phyloP scores from a whole-genome alignment of 2,329 filamentous ascomycete genomes.

The Fusarium cyanostomum region DNA sequence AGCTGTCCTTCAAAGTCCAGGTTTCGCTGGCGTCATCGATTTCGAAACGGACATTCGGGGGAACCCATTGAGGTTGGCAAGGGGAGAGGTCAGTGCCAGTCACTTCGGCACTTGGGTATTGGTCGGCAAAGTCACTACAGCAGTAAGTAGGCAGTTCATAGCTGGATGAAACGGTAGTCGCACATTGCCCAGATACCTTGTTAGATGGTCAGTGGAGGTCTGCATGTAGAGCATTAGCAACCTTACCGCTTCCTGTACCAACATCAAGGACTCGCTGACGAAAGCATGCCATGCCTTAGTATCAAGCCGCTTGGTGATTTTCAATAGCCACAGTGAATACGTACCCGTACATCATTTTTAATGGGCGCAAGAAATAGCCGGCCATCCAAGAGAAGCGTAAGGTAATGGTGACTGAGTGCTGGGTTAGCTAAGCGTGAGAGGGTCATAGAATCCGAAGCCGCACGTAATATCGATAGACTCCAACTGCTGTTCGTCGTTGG shows the following conservation, averaged over 20 bases:
- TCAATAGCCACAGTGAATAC: too few species aligned
- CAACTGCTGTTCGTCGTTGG: constrained; percentile 19
- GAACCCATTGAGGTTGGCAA: constrained; percentile 33
- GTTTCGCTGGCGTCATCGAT: constrained; percentile 30
- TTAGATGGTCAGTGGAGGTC: not conserved
- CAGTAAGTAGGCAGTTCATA: not conserved
- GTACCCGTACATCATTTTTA: not conserved
- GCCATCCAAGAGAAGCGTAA: constrained; percentile 8
- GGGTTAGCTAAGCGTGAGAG: not conserved
- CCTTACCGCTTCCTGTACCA: constrained; percentile 23
- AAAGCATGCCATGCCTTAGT: too few species aligned
- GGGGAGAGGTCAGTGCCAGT: constrained; percentile 35
- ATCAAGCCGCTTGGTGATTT: not conserved
- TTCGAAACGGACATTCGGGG: constrained; percentile 34
- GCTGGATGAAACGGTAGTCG: too few species aligned
- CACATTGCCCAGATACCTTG: constrained; percentile 28
- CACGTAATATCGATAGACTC: constrained; percentile 23
- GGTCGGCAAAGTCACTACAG: constrained; percentile 33
- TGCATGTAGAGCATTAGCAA: accelerated
- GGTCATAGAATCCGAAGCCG: accelerated
- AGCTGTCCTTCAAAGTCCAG: constrained; percentile 27
- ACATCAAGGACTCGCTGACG: constrained; percentile 18
- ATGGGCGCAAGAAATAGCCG: constrained; percentile 11
- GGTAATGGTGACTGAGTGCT: constrained; percentile 4
- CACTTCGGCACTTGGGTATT: constrained; percentile 22